Evolutionary conservation across 1,139 yeast species (phyloP), one percentile per base, ranked within the genome.

Genomic region (Magnusiomyces ingens): DNA sequence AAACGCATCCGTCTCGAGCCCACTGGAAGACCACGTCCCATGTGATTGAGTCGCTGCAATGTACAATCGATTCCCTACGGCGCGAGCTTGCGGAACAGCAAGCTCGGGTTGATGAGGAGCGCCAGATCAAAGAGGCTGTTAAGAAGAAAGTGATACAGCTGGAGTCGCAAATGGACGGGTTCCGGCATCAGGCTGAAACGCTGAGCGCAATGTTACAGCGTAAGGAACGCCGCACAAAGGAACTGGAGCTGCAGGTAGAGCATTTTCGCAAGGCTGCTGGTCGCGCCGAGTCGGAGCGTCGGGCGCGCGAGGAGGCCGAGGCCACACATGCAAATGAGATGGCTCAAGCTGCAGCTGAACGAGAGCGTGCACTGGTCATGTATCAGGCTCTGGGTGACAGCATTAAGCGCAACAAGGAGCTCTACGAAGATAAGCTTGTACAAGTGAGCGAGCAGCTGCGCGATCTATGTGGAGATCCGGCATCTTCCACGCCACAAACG

Each of bases 21-120:
- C 53, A 42, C 51, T 52, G 54, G 57, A 56, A 49, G 13, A 57
- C 66, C 4, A 55, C 57, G 4, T 45, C 64, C 6, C 60, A 58
- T 51, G 67, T 64, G 19, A 63, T 64, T 48, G 64, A 62, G n/a
- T 57, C 56, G 12, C 60, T 65, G 18, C 67, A 65, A 46, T 54
- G 54, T 32, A 58, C 60, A 15, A 61, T 63, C 32, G 67, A 64
- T 52, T 46, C 55, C 8, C 57, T 65, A 36, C 57, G 59, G 41
- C 57, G 64, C 3, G 64, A 64, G 37, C 58, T 64, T 18, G 49
- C 57, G 41, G 67, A 60, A 49, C 63, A 62, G 51, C 56, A 56
- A 18, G 63, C 63, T 32, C 57, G 58, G 11, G 60, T 59, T 15
- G 58, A 58, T 29, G 64, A 64, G 48, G 66, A 63, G 44, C 50